Evolutionary conservation across 371 early-diverging fungal species (phyloP).

Genomic region (Mucor irregularis): DNA sequence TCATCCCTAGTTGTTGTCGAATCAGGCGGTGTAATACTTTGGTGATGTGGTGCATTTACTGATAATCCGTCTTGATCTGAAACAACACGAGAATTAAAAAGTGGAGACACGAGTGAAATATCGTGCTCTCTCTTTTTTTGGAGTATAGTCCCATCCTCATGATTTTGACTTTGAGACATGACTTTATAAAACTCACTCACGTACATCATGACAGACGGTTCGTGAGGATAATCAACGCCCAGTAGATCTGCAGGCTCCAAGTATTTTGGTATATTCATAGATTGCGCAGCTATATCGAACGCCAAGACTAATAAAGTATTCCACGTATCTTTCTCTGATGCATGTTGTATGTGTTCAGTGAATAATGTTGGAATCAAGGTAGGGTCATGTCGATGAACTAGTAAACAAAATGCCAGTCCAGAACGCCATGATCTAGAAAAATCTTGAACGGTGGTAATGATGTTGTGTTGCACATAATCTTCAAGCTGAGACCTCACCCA

Average conservation of each 20-base stretch:
- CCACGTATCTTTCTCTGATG: conserved; percentile 33
- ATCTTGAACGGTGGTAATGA: conserved; percentile 59
- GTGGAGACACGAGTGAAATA: conserved; percentile 1
- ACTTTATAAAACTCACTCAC: conserved; percentile 44
- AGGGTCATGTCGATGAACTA: conserved; percentile 71
- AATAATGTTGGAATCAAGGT: conserved; percentile 59
- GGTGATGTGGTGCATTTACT: neutral
- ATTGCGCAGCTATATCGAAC: conserved; percentile 37
- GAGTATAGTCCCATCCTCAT: conserved; percentile 13
- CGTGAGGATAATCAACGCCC: conserved; percentile 43
- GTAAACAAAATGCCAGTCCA: conserved; percentile 69
- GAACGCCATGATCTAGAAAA: conserved; percentile 73
- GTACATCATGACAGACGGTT: conserved; percentile 53
- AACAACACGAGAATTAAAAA: neutral
- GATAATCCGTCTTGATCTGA: neutral
- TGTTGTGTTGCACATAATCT: conserved; percentile 51
- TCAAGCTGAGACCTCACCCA: conserved; percentile 71
- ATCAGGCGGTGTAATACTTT: conserved; percentile 3
- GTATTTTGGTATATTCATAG: conserved; percentile 37
- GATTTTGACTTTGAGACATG: conserved; percentile 28
- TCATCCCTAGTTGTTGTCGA: neutral
- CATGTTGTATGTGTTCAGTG: conserved; percentile 23
- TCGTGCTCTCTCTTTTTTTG: conserved; percentile 8
- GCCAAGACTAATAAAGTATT: conserved; percentile 23
- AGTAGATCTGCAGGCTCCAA: conserved; percentile 42